Evolutionary conservation across 2,329 filamentous ascomycete genomes (phyloP), one percentile per base, ranked within the genome.

Genomic region (Arthrobotrys pseudoclavata): DNA sequence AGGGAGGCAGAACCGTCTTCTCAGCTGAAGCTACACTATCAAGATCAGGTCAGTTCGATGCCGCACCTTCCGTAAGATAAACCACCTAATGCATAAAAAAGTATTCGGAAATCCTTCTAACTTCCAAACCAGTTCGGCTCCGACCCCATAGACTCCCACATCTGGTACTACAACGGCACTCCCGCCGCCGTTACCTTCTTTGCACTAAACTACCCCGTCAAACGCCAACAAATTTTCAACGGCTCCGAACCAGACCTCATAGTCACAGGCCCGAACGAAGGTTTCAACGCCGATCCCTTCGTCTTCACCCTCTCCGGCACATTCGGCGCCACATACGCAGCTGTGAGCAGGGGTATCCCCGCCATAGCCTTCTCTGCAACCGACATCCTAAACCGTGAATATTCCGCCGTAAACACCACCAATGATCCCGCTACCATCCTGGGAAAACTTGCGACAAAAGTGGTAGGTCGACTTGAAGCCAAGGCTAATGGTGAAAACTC

Each of bases 81-180:
- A 13, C 2, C n/a, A 22, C 40, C 1, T 7, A 12, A 40, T 15
- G 1, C 37, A 9, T 3, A 15, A 40, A 1, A 40, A 15, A n/a
- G 12, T 40, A 3, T 1, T 2, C 2, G 12, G 15, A 40, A 40
- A n/a, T 3, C 9, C 2, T 29, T 22, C 18, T 52, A 42, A 52
- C 3, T 26, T 34, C n/a, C 2, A 2, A 3, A 13, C 31, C 37
- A 77, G 74, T 77, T 71, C 24, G 88, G 88, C 53, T 84, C 83
- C 15, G 87, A 89, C 79, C 87, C 87, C 12, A 81, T 82, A 20
- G 86, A 89, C 70, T 83, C 83, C 64, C 85, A 87, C 76, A 87
- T 89, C 79, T 89, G 87, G 87, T 89, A 89, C 81, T 89, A 89
- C 82, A 88, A 89, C 66, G 87, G 88, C 22, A 89, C 87, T 0